Percentiles rank a stretch among this genome's conserved stretches.
Evolutionary conservation across 176 grass and related monocot genomes (phyloP).

Genomic region (Poa annua): DNA sequence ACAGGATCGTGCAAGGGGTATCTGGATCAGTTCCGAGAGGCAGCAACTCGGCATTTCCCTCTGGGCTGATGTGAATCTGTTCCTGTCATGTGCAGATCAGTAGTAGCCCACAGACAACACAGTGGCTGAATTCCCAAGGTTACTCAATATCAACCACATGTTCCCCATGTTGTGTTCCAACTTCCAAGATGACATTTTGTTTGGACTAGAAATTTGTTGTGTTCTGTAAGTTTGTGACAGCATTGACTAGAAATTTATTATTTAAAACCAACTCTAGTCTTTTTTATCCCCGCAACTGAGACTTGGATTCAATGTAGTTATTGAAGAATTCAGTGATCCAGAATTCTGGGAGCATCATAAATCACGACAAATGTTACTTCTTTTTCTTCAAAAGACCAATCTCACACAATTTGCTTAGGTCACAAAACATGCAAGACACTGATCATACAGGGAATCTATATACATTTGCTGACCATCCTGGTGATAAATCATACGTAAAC

Average conservation of each 20-base stretch:
- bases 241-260: background rate
- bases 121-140: background rate
- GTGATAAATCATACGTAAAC: background rate
- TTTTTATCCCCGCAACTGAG: background rate
- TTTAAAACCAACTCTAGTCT: background rate
- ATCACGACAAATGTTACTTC: background rate
- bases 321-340: background rate
- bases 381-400: background rate
- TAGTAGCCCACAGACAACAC: background rate
- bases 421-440: background rate
- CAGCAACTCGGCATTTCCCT: slow-evolving; percentile 34
- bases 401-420: slow-evolving; percentile 14
- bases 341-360: background rate
- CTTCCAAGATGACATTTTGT: background rate
- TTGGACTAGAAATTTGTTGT: background rate
- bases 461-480: background rate
- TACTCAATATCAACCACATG: background rate
- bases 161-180: background rate
- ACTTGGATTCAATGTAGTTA: background rate
- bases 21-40: background rate
- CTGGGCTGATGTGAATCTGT: background rate
- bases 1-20: background rate
- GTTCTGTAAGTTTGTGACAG: background rate
- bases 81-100: background rate
- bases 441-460: slow-evolving; percentile 3